Evolutionary conservation across 2,329 filamentous ascomycete genomes (phyloP), one percentile per base, ranked within the genome.

Genomic region (Cytospora piceae): DNA sequence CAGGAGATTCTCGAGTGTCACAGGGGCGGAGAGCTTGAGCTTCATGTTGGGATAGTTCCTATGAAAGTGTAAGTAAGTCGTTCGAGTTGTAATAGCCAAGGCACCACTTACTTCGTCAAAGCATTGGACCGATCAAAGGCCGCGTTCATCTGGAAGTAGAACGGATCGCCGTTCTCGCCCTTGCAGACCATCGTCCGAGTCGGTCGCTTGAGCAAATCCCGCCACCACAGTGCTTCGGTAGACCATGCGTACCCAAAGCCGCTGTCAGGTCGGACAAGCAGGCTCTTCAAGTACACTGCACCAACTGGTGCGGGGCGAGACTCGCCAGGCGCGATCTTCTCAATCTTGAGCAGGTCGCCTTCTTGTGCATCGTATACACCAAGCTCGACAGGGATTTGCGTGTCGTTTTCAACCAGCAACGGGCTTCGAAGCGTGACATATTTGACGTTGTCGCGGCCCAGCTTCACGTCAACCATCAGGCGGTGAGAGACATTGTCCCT

Each of bases 221-320:
- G 93, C 95, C 95, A 99, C 84, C 93, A 95, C 12, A 99, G 79
- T 51, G 88, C 87, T 74, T 98, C 93, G 57, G 88, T 90, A 4
- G 93, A 97, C 95, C 95, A 99, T 66, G 91, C 88, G 75, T 97
- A 99, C 1, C 95, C 95, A 73, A 99, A 99, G 4, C 95, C 95
- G 72, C 95, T 93, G 74, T 98, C 95, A 1, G 95, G 95, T 39
- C 95, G 88, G 53, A 99, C 83, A 11, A 99, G 85, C 9, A 97
- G 82, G 0, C 90, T 93, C 78, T 98, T 96, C 78, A 96, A 86
- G 74, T 90, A 98, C 0, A 91, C 93, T 1, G 94, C 93, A 17
- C 95, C 96, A 8, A 99, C 93, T 0, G 95, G 95, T 14, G 93
- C 92, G 11, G 95, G 94, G 22, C 93, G 87, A 61, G 90, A 90